A percentile compares a stretch with the other conserved stretches of the same genome.
Conservation (phyloP, 1,284 basidiomycete genomes). For the Peniophora sp. region DNA sequence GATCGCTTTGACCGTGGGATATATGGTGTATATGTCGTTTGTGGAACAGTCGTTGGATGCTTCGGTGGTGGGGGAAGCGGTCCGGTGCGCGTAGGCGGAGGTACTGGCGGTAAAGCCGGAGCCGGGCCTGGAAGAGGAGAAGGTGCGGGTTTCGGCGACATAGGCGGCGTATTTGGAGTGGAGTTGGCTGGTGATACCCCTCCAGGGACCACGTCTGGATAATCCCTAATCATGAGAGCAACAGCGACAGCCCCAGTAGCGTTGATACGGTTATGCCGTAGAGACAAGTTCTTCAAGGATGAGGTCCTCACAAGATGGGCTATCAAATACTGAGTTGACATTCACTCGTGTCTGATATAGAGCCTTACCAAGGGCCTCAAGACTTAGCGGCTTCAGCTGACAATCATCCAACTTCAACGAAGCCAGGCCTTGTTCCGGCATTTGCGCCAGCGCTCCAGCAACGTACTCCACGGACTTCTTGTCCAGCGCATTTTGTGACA, state of each 20-base stretch:
- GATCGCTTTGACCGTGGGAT: slow-evolving; percentile 56
- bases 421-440: slow-evolving; percentile 53
- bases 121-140: slow-evolving; percentile 11
- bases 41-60: slow-evolving; percentile 41
- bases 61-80: slow-evolving; percentile 53
- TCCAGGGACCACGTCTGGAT: slow-evolving; percentile 67
- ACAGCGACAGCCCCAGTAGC: slow-evolving; percentile 80
- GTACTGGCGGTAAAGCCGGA: slow-evolving; percentile 10
- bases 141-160: slow-evolving; percentile 16
- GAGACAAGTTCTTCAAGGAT: slow-evolving; percentile 77
- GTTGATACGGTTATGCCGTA: slow-evolving; percentile 81
- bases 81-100: slow-evolving; percentile 29
- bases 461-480: slow-evolving; percentile 80
- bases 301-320: slow-evolving; percentile 79
- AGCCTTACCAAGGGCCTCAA: slow-evolving; percentile 70
- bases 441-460: slow-evolving; percentile 55
- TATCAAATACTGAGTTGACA: slow-evolving; percentile 18
- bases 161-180: slow-evolving; percentile 19
- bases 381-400: slow-evolving; percentile 55
- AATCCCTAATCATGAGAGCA: slow-evolving; percentile 94
- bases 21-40: slow-evolving; percentile 77
- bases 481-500: slow-evolving; percentile 85
- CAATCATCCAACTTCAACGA: slow-evolving; percentile 84
- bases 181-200: slow-evolving; percentile 17
- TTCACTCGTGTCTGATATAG: neutral